Base-by-base conservation (phyloP, 331 rosid species). In the Malus hybrid region DNA sequence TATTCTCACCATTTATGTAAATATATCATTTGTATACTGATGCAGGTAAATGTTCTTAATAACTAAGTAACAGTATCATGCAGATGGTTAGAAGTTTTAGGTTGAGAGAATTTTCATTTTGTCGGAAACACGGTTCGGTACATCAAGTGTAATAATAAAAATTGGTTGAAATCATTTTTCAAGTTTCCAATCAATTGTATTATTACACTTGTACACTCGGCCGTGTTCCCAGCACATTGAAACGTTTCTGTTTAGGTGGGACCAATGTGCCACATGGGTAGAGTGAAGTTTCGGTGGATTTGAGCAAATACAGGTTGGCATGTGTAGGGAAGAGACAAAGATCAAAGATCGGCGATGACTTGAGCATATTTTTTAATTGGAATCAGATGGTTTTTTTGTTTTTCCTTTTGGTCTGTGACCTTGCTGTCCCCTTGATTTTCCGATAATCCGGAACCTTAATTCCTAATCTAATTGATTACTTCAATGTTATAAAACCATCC, bases 381-480 rank as follows among this genome's bases (percentile, higher is more conserved):
- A 84, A 77, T 81, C 79, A 72, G 88, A 76, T 81, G 82, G 82
- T 55, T 55, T 55, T 55, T 55, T 1, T 18, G 12, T 63, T 61
- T 62, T 86, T 78, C 72, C 78, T 67, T 82, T 75, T 68, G 67
- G 76, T 65, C 96, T 86, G 91, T 90, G 91, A 85, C 78, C 73
- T 76, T 84, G 83, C 88, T 77, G 80, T 71, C 76, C 75, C 83
- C 62, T 42, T 68, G 36, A 78, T 82, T 85, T 85, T 83, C 84
- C 77, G 86, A 72, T 78, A 64, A 80, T 34, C 78, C 65, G 75
- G 71, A 61, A 50, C 59, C 69, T 20, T 28, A 67, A 70, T 34
- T 29, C 66, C 81, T 56, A 54, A 27, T 78, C 64, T 71, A 48
- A 31, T 79, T 67, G 31, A 73, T 66, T 67, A 71, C 42, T 42